These are phyloP conservation scores for Ustilaginoidea virens DNA, from an alignment of 2,329 filamentous ascomycete genomes.

Conservation along the genomic window DNA sequence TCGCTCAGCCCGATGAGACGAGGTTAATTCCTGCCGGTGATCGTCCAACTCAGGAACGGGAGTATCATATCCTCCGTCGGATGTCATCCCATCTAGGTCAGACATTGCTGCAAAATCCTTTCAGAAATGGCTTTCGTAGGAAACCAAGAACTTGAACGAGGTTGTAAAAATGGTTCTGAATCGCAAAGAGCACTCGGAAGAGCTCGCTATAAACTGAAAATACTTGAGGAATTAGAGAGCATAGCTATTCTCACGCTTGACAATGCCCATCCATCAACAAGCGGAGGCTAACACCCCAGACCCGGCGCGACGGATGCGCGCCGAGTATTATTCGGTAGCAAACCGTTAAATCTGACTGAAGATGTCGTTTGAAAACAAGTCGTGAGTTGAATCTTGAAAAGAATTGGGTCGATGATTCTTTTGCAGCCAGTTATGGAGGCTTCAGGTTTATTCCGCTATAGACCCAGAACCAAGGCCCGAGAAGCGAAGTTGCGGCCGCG, in stretches of 20 bases:
- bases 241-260: background rate
- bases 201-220: no score
- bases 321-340: conserved; percentile 18
- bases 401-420: background rate
- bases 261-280: background rate
- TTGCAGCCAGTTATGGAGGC: conserved; percentile 66
- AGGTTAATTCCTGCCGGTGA: conserved; percentile 54
- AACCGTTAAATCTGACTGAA: conserved; percentile 10
- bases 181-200: no score
- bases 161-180: background rate
- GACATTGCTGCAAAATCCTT: conserved; percentile 30
- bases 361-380: background rate
- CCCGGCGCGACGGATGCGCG: conserved; percentile 22
- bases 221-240: no score
- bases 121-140: background rate
- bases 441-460: conserved; percentile 94
- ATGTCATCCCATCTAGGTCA: conserved; percentile 43
- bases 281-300: conserved; percentile 2
- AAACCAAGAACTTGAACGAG: background rate
- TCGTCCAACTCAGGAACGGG: conserved; percentile 75
- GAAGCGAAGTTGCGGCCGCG: conserved; percentile 71
- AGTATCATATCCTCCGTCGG: conserved; percentile 52
- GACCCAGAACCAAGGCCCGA: conserved; percentile 86
- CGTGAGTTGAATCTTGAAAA: background rate
- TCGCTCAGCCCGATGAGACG: conserved; percentile 43